Conservation (phyloP, 345 rosid species). For the Lumnitzera racemosa region DNA sequence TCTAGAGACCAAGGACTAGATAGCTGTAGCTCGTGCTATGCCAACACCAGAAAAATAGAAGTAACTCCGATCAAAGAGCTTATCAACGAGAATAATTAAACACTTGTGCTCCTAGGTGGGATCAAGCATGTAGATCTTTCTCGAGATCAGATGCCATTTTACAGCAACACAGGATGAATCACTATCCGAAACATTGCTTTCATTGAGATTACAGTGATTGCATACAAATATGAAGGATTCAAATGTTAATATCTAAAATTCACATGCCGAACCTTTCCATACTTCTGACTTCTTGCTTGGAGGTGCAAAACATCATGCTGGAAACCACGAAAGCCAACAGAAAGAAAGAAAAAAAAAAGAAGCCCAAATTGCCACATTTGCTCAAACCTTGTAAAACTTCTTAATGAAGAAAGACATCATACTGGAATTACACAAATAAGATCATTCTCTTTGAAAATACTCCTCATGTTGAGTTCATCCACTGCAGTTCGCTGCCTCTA, state of each 20-base stretch:
- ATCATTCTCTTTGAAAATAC: slow-evolving; percentile 75
- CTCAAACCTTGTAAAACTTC: neutral
- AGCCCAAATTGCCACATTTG: neutral
- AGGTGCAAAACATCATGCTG: slow-evolving; percentile 84
- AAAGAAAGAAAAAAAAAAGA: too few species aligned
- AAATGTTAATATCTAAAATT: too few species aligned
- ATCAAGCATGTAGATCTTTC: too few species aligned
- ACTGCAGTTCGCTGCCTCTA: slow-evolving; percentile 90
- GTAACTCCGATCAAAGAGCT: neutral
- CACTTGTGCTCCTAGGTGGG: too few species aligned
- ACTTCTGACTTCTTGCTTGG: slow-evolving; percentile 90
- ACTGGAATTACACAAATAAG: slow-evolving; percentile 72
- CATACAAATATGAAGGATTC: slow-evolving; percentile 1
- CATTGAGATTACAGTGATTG: neutral
- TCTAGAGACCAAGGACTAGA: too few species aligned
- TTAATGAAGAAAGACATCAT: neutral
- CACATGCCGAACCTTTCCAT: slow-evolving; percentile 67
- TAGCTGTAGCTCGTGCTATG: neutral
- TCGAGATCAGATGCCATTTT: too few species aligned
- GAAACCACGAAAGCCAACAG: slow-evolving; percentile 68
- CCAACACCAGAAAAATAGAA: neutral
- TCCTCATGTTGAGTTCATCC: slow-evolving; percentile 97
- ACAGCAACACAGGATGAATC: too few species aligned
- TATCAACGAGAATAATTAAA: too few species aligned
- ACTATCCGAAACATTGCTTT: too few species aligned